Evolutionary conservation across 176 grass and related monocot species (phyloP).

Genomic region (Guadua angustifolia): DNA sequence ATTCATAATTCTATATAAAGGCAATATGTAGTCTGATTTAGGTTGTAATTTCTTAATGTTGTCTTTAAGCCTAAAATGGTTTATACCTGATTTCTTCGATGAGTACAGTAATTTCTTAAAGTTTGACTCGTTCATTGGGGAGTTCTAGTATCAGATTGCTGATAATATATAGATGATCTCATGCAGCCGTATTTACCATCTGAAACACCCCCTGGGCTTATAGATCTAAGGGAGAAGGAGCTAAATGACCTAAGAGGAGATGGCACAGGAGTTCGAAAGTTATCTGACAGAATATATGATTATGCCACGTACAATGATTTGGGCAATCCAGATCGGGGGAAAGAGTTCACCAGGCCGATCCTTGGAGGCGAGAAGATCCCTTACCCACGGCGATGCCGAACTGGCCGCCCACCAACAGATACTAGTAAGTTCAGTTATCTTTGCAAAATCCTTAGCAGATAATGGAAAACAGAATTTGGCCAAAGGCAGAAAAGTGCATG

Average conservation of each 20-base stretch:
- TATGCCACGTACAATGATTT: conserved; percentile 92
- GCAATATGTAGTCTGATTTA: conserved; percentile 16
- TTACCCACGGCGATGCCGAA: conserved; percentile 86
- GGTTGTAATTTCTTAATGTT: not conserved
- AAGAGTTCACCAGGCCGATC: conserved; percentile 68
- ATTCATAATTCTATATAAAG: not conserved
- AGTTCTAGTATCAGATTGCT: conserved; percentile 27
- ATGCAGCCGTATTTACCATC: conserved; percentile 94
- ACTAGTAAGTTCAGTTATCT: conserved; percentile 72
- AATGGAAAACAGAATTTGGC: conserved; percentile 29
- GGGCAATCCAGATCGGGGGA: conserved; percentile 81
- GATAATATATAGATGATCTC: conserved; percentile 31
- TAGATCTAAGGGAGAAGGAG: conserved; percentile 79
- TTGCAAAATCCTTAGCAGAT: conserved; percentile 23
- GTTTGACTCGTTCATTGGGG: not conserved
- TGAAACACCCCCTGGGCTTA: conserved; percentile 79
- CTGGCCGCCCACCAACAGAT: conserved; percentile 78
- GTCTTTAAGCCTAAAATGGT: not conserved
- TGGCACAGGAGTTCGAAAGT: conserved; percentile 70
- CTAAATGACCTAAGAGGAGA: conserved; percentile 78
- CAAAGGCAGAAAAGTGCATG: conserved; percentile 34
- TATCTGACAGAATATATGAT: conserved; percentile 87
- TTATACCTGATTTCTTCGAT: not conserved
- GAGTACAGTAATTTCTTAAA: not conserved
- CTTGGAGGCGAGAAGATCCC: conserved; percentile 83